Evolutionary conservation across 2,329 filamentous ascomycete species (phyloP), one percentile per base, ranked within the genome.

Genomic region (Trichoderma cornu-damae): DNA sequence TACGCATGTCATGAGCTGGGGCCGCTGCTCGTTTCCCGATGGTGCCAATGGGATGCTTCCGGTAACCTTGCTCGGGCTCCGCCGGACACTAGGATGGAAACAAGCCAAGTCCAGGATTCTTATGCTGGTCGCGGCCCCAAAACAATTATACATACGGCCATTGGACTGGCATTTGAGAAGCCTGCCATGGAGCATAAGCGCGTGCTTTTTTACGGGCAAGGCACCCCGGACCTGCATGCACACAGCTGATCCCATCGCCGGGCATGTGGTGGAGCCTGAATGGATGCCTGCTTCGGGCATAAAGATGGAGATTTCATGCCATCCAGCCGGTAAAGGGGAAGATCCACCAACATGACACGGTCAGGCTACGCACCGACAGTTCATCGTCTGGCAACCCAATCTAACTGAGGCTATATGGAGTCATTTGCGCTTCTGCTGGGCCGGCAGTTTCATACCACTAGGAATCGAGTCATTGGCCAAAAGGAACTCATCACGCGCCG

Each of bases 301-400:
- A 48, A 58, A 58, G 47, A 52, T 20, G 18, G n/a, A 22, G 18
- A 12, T n/a, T 18, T 30, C 20, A 26, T 42, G 44, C 40, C 32
- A 42, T 35, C 40, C 51, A 44, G 40, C 51, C 51, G 42, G 51
- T 54, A 46, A 54, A 34, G 51, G 51, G 42, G 51, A 47, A 54
- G 32, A 46, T 47, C 51, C 51, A 65, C 66, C 53, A 42, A 14
- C 40, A 59, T 48, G 28, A 57, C 61, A 63, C 58, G 60, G 51
- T 62, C 60, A 59, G 58, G 58, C 61, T 58, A 61, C 40, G 46
- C 55, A 43, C 47, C 49, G 53, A 49, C 44, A 49, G 35, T 40
- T 49, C 35, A 54, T 38, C 22, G 26, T 40, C 44, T 49, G 43
- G 43, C 9, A 40, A 49, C 24, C 43, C 53, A 40, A 48, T 30